phyloP scores from a whole-genome alignment of 225 moss, liverwort and hornwort species.

The Pseudoscleropodium purum region DNA sequence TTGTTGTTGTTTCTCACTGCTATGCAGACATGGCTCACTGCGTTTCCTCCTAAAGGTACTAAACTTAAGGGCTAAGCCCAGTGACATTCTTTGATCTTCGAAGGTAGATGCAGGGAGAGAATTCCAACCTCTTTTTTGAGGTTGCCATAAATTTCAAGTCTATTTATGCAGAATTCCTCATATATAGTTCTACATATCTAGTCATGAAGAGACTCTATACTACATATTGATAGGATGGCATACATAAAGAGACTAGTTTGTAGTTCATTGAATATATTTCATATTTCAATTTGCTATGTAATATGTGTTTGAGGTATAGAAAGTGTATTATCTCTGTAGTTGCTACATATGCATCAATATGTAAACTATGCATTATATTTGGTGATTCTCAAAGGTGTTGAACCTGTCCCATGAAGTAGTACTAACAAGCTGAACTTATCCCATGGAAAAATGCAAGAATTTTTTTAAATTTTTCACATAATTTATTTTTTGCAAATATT shows the following conservation, averaged over 20 bases:
- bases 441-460: too few species aligned
- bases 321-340: neutral
- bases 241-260: neutral
- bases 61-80: neutral
- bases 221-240: neutral
- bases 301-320: neutral
- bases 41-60: neutral
- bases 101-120: accelerated
- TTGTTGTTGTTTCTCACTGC: neutral
- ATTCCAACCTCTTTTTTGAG: neutral
- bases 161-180: neutral
- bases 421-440: too few species aligned
- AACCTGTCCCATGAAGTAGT: too few species aligned
- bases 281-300: neutral
- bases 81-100: accelerated
- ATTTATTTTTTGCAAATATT: too few species aligned
- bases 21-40: neutral
- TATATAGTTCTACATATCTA: neutral
- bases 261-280: too few species aligned
- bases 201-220: neutral
- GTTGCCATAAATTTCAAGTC: neutral
- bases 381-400: too few species aligned
- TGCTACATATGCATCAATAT: neutral
- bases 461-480: too few species aligned
- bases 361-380: neutral